Evolutionary conservation across 495 filamentous ascomycete species (phyloP), one percentile per base, ranked within the genome.

Genomic region (Glonium stellatum): DNA sequence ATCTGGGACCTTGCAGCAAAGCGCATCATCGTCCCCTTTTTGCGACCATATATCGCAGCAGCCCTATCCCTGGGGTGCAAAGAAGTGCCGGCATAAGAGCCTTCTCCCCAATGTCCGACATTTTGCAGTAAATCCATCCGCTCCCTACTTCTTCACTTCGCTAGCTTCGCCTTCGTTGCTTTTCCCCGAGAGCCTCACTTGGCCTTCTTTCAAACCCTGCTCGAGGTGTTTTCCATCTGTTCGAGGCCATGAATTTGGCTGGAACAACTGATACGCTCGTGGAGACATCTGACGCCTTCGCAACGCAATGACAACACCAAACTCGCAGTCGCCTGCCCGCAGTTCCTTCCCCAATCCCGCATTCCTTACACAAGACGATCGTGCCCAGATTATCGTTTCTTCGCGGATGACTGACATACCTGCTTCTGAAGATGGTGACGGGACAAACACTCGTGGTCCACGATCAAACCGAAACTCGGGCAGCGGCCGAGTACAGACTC

Each of bases 401-500:
- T 92, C 88, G 48, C 85, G 87, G 61, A 87, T 92, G 80, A 93
- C 89, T n/a, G 88, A 93, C 69, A 80, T 88, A 66, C n/a, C n/a
- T n/a, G 83, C 80, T 50, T 84, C 81, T 23, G 78, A 82, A 54
- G 77, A 80, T 78, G 78, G 27, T 63, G 70, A 59, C 75, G 79
- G 25, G 41, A 19, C 58, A 11, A 34, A 25, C 8, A 41, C 56
- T 49, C 34, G 53, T 57, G 34, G 46, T 25, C 63, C 46, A 18
- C 63, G 21, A 12, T 35, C 58, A 13, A 54, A 63, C 36, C 59
- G 64, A 51, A 61, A 46, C 54, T 67, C 64, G 0, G 21, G 55
- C 23, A 51, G 57, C 57, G 62, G 60, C 22, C 60, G 60, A 54
- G 67, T 71, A 23, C 69, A 70, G 46, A 68, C 67, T 15, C 58